These are phyloP conservation scores for Botrytis deweyae DNA, from an alignment of 2,329 filamentous ascomycete genomes.

Conservation along the genomic window DNA sequence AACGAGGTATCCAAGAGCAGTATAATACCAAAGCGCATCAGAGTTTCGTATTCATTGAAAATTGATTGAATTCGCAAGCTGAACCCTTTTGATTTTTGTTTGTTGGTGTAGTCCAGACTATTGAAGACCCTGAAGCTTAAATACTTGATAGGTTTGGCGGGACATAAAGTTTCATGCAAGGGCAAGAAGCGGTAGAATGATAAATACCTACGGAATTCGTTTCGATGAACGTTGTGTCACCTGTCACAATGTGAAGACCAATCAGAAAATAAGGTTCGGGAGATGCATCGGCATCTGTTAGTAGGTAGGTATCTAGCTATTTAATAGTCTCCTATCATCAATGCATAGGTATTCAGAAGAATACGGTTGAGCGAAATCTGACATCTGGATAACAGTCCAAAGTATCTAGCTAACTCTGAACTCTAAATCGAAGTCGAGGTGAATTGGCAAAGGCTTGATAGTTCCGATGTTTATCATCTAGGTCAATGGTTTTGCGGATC, in stretches of 20 bases:
- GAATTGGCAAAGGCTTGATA: neutral
- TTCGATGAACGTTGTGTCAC: neutral
- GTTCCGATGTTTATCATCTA: neutral
- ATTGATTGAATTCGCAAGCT: neutral
- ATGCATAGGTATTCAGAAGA: neutral
- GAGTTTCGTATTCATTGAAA: neutral
- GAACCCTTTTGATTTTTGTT: neutral
- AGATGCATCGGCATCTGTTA: neutral
- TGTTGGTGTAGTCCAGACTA: neutral
- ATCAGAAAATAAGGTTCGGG: neutral
- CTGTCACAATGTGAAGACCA: neutral
- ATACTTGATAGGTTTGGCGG: neutral
- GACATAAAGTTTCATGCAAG: neutral
- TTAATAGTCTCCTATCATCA: neutral
- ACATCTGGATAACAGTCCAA: neutral
- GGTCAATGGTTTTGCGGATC: neutral
- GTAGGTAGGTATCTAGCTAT: neutral
- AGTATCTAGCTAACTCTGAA: neutral
- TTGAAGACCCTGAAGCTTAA: neutral
- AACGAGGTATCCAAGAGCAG: neutral
- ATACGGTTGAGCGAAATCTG: neutral
- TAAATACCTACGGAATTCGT: too few relatives aligned
- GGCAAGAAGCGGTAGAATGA: neutral
- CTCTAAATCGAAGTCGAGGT: neutral
- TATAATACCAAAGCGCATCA: neutral